A percentile compares a stretch with the other conserved stretches of the same genome.
Conservation (phyloP, 495 filamentous ascomycete species). For the Amphirosellinia nigrospora region DNA sequence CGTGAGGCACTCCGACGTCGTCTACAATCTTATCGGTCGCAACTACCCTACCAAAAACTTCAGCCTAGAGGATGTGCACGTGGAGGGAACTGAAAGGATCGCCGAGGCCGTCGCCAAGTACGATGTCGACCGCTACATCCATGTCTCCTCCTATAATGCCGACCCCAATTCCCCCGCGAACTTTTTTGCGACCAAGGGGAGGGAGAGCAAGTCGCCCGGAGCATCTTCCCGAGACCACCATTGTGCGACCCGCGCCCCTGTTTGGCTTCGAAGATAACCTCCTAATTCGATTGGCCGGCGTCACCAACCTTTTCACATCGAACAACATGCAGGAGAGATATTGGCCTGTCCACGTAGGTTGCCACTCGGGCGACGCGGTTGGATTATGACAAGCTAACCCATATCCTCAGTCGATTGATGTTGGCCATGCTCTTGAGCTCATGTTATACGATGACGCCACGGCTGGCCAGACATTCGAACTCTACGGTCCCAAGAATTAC, state of each 20-base stretch:
- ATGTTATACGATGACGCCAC: conserved; percentile 92
- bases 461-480: conserved; percentile 88
- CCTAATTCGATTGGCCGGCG: conserved; percentile 80
- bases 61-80: conserved; percentile 86
- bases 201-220: conserved; percentile 83
- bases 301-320: conserved; percentile 80
- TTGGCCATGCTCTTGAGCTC: conserved; percentile 82
- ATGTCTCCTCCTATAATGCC: conserved; percentile 95
- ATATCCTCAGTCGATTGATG: conserved; percentile 73
- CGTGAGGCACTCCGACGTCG: conserved; percentile 94
- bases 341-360: conserved; percentile 89
- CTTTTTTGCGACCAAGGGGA: conserved; percentile 88
- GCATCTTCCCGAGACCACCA: conserved; percentile 98
- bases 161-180: conserved; percentile 79
- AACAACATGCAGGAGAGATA: conserved; percentile 93
- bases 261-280: conserved; percentile 95
- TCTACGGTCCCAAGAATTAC: conserved; percentile 94
- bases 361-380: conserved; percentile 10
- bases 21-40: conserved; percentile 93
- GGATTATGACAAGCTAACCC: conserved; percentile 30
- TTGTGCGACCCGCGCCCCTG: conserved; percentile 91
- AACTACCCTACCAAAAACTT: conserved; percentile 99
- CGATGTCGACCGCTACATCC: conserved; percentile 95
- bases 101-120: conserved; percentile 97
- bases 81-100: conserved; percentile 94